A percentile compares a stretch with the other conserved stretches of the same genome.
phyloP scores from a whole-genome alignment of 805 yeast species.

The Yarrowia deformans region DNA sequence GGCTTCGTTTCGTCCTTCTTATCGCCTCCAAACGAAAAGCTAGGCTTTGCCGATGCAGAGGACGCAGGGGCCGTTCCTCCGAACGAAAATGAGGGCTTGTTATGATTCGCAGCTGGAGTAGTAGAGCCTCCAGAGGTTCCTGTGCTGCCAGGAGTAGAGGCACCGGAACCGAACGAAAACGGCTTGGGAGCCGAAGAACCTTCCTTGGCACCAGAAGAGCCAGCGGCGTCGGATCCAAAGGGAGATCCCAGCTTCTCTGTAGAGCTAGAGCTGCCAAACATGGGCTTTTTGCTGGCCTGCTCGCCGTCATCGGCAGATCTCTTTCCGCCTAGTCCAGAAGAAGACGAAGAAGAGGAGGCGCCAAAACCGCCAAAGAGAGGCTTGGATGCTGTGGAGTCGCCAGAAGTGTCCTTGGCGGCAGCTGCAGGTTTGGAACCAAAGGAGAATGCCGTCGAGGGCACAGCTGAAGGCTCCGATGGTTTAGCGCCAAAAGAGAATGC shows the following conservation, averaged over 20 bases:
- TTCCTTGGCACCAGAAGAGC: not conserved
- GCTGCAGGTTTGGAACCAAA: not conserved
- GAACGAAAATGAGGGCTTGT: not conserved
- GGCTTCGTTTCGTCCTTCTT: constrained; percentile 1
- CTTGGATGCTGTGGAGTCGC: not conserved
- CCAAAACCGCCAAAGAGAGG: constrained; percentile 6
- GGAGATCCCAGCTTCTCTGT: not conserved
- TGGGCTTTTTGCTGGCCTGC: not conserved
- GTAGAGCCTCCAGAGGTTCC: constrained; percentile 11
- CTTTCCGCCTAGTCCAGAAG: constrained; percentile 6
- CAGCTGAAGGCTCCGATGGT: not conserved
- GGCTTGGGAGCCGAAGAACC: not conserved
- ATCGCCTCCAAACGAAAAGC: not conserved
- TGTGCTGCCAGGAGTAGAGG: constrained; percentile 5
- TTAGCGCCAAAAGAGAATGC: constrained; percentile 12
- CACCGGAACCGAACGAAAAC: constrained; percentile 4
- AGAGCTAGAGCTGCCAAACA: constrained; percentile 15
- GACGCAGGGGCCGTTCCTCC: not conserved
- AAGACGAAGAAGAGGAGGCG: not conserved
- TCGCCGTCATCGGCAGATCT: constrained; percentile 19
- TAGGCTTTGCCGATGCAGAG: not conserved
- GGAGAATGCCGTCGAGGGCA: not conserved
- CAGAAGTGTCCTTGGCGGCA: not conserved
- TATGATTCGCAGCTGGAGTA: constrained; percentile 2
- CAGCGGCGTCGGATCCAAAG: not conserved